Evolutionary conservation across 345 rosid species (phyloP).

Genomic region (Abelmoschus esculentus): DNA sequence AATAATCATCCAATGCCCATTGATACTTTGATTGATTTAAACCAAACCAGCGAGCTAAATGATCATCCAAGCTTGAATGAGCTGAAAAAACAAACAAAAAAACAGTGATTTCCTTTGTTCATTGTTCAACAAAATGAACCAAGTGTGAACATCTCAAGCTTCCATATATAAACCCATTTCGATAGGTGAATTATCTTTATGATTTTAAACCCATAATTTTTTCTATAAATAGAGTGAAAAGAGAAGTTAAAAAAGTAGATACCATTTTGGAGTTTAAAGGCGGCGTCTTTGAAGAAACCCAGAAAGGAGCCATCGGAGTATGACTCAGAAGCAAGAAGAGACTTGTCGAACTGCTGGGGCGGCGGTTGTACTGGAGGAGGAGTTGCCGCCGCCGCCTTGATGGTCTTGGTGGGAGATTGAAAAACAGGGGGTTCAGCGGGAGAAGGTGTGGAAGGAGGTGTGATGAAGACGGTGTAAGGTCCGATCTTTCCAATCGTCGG

Average conservation of each 20-base stretch:
- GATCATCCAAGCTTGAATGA: constrained; percentile 88
- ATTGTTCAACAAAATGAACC: too few relatives aligned
- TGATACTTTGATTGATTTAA: constrained; percentile 84
- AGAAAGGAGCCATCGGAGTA: constrained; percentile 35
- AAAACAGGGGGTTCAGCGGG: constrained; percentile 38
- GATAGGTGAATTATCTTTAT: background rate
- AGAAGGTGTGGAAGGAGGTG: constrained; percentile 89
- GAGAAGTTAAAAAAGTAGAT: background rate
- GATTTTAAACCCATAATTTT: too few relatives aligned
- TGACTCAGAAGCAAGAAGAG: constrained; percentile 27
- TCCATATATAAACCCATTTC: background rate
- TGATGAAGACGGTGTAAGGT: constrained; percentile 93
- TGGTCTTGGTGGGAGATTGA: constrained; percentile 28
- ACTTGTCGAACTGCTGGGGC: constrained; percentile 49
- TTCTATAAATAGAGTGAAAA: too few relatives aligned
- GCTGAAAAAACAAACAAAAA: constrained; percentile 33
- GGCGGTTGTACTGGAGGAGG: constrained; percentile 58
- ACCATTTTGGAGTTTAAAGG: constrained; percentile 76
- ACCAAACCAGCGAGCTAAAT: constrained; percentile 16
- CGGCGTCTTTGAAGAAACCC: constrained; percentile 77
- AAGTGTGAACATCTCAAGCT: background rate
- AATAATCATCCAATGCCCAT: constrained; percentile 96
- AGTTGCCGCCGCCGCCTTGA: constrained; percentile 22
- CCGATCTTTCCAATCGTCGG: constrained; percentile 98
- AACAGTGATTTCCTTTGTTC: too few relatives aligned